Evolutionary conservation across 2,329 filamentous ascomycete species (phyloP).

Genomic region (Alternaria solani): DNA sequence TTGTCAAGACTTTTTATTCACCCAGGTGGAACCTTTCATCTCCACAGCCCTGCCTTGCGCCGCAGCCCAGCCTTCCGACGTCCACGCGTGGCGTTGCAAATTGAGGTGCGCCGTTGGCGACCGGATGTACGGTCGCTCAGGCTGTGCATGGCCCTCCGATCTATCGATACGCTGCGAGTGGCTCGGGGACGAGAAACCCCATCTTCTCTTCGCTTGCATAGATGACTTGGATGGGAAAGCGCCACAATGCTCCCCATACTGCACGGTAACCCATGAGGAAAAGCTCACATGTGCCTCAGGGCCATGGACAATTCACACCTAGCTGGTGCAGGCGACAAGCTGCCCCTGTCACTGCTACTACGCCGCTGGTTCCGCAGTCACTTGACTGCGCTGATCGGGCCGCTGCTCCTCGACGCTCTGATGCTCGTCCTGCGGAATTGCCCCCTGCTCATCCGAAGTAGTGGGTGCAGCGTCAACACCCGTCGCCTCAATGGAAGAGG

Average conservation of each 20-base stretch:
- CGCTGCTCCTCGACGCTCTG: slow-evolving; percentile 52
- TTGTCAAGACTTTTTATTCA: slow-evolving; percentile 35
- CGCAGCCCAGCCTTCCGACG: slow-evolving; percentile 27
- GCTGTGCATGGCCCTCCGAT: slow-evolving; percentile 25
- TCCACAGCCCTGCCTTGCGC: slow-evolving; percentile 25
- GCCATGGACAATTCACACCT: slow-evolving; percentile 39
- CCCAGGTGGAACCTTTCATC: slow-evolving; percentile 28
- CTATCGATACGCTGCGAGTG: slow-evolving; percentile 36
- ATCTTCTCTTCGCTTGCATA: slow-evolving; percentile 28
- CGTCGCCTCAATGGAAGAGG: slow-evolving; percentile 43
- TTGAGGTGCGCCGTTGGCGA: slow-evolving; percentile 42
- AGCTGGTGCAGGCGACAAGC: slow-evolving; percentile 36
- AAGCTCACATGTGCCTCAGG: slow-evolving; percentile 30
- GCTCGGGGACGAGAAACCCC: slow-evolving; percentile 32
- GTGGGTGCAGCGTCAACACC: slow-evolving; percentile 45
- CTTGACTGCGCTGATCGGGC: slow-evolving; percentile 50
- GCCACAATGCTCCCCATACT: slow-evolving; percentile 44
- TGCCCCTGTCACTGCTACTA: slow-evolving; percentile 38
- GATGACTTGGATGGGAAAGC: slow-evolving; percentile 30
- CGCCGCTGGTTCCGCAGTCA: slow-evolving; percentile 43
- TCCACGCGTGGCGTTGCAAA: slow-evolving; percentile 40
- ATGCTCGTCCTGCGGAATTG: slow-evolving; percentile 48
- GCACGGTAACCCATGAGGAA: slow-evolving; percentile 45
- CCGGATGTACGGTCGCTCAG: slow-evolving; percentile 18
- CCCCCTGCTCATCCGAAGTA: slow-evolving; percentile 48